These are phyloP conservation scores for Xylariaceae sp. DNA, from an alignment of 2,329 filamentous ascomycete species.

Conservation along the genomic window DNA sequence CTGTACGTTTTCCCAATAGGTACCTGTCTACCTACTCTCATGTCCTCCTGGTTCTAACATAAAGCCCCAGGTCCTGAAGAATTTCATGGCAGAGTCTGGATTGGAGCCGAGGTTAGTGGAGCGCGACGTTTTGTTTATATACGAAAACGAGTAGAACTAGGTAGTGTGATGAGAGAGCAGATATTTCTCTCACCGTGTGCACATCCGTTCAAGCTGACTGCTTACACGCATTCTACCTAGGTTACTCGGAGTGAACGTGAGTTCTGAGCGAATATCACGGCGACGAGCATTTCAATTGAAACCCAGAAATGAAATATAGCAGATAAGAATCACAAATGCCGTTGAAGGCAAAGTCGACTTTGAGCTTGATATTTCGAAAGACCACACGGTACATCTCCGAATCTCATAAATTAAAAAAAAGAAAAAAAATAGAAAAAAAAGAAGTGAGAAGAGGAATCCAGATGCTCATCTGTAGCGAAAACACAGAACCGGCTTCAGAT, in stretches of 20 bases:
- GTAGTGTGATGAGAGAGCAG: neutral
- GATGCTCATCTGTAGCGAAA: neutral
- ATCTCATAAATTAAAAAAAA: no score
- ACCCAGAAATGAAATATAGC: neutral
- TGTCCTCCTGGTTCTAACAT: neutral
- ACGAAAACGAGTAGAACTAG: no score
- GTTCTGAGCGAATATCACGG: constrained; percentile 9
- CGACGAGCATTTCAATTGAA: neutral
- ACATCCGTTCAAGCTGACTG: neutral
- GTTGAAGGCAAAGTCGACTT: constrained; percentile 65
- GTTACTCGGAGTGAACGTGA: constrained; percentile 39
- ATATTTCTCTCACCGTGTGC: neutral
- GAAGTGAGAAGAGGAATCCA: neutral
- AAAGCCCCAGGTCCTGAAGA: constrained; percentile 64
- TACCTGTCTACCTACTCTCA: neutral
- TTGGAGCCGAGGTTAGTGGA: constrained; percentile 72
- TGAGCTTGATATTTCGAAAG: constrained; percentile 66
- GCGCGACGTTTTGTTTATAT: no score
- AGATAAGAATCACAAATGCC: constrained; percentile 65
- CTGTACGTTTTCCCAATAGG: constrained; percentile 40
- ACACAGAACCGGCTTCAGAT: constrained; percentile 67
- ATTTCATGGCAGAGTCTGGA: constrained; percentile 79
- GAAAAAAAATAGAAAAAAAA: no score
- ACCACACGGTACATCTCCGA: constrained; percentile 58
- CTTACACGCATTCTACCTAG: constrained; percentile 29